phyloP scores from a whole-genome alignment of 148 eudicot genomes.

The Bassia scoparia region DNA sequence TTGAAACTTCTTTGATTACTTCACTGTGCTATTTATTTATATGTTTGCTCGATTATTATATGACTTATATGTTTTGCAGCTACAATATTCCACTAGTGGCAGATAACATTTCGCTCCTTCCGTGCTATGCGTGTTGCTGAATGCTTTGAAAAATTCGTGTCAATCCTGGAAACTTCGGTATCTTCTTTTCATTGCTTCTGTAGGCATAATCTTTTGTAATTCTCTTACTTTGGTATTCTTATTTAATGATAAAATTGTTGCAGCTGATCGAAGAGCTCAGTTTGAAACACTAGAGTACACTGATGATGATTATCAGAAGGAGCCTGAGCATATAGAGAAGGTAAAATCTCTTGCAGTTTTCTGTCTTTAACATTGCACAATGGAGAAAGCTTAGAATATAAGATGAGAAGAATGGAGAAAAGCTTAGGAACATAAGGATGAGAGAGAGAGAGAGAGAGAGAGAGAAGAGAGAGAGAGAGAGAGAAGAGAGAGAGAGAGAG shows the following conservation, averaged over 20 bases:
- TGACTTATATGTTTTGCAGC: conserved; percentile 46
- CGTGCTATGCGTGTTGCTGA: conserved; percentile 92
- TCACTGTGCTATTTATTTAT: background rate
- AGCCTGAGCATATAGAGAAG: conserved; percentile 88
- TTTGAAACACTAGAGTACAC: conserved; percentile 89
- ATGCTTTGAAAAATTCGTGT: conserved; percentile 98
- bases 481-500: no score
- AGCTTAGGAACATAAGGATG: no score
- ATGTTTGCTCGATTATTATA: background rate
- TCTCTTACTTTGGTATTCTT: background rate
- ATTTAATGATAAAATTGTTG: conserved; percentile 27
- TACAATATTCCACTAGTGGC: conserved; percentile 94
- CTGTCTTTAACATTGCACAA: background rate
- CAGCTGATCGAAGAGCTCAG: conserved; percentile 99
- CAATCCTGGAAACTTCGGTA: conserved; percentile 98
- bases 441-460: no score
- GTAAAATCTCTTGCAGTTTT: conserved; percentile 29
- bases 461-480: no score
- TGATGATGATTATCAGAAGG: conserved; percentile 86
- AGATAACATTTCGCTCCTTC: conserved; percentile 98
- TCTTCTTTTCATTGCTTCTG: conserved; percentile 13
- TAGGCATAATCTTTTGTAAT: conserved; percentile 7
- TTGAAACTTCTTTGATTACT: background rate
- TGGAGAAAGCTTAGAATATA: no score
- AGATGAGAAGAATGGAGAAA: no score